Conservation (phyloP, 306 rosid species). For the Chamaecrista fasciculata region DNA sequence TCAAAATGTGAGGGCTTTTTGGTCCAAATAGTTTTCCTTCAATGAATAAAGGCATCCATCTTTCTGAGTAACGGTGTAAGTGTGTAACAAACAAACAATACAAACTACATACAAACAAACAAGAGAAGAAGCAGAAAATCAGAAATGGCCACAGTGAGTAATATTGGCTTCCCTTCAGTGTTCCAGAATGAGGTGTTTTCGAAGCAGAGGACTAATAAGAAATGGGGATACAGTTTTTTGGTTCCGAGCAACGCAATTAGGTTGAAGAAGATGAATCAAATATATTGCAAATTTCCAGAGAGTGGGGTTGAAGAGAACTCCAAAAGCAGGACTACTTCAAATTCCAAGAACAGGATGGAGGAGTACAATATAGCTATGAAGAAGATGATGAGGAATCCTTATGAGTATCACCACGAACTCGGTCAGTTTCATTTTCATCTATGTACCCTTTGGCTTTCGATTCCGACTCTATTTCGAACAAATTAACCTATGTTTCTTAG, state of each 20-base stretch:
- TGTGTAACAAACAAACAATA: no score
- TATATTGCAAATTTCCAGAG: conserved; percentile 55
- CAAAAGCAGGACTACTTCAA: conserved; percentile 31
- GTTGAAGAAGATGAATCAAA: conserved; percentile 22
- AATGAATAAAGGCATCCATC: neutral
- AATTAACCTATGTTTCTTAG: neutral
- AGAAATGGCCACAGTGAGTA: conserved; percentile 46
- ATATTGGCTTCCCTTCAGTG: conserved; percentile 36
- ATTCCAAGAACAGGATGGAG: conserved; percentile 56
- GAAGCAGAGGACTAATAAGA: conserved; percentile 32
- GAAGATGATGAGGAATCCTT: conserved; percentile 92
- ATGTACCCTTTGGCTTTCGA: neutral
- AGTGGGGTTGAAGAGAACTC: conserved; percentile 51
- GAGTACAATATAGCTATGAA: conserved; percentile 85
- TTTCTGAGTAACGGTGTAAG: neutral
- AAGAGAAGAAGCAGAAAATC: conserved; percentile 4
- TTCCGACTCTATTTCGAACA: neutral
- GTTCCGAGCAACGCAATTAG: conserved; percentile 23
- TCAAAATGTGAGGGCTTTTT: conserved; percentile 33
- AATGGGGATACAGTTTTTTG: conserved; percentile 23
- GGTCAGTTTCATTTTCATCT: conserved; percentile 55
- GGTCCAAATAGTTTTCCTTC: conserved; percentile 22
- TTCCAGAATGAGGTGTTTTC: conserved; percentile 21
- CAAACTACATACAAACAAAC: no score
- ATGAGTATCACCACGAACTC: conserved; percentile 90